A percentile compares a stretch with the other conserved stretches of the same genome.
These are phyloP conservation scores for Neocallimastix lanati DNA, from an alignment of 192 early-diverging fungal genomes.

Conservation along the genomic window DNA sequence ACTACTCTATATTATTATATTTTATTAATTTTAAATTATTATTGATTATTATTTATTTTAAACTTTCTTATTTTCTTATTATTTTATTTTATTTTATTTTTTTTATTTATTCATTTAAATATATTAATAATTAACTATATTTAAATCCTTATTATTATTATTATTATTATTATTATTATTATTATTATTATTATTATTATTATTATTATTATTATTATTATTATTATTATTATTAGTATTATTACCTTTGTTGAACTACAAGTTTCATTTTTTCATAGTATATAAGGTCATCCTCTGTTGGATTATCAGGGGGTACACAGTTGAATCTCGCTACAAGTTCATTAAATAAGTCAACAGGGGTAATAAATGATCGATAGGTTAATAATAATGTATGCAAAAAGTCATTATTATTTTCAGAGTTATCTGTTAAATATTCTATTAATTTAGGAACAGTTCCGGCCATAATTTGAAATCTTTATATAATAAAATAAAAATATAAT, in stretches of 20 bases:
- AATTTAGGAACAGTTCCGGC: conserved; percentile 26
- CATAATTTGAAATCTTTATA: conserved; percentile 26
- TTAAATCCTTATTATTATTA: too few species aligned
- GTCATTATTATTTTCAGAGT: conserved; percentile 17
- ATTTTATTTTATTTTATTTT: too few species aligned
- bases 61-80: too few species aligned
- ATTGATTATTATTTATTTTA: too few species aligned
- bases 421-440: conserved; percentile 22
- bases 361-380: conserved; percentile 30
- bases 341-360: conserved; percentile 25
- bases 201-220: too few species aligned
- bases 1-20: conserved; percentile 18
- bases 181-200: too few species aligned
- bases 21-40: too few species aligned
- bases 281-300: conserved; percentile 19
- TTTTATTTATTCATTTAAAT: too few species aligned
- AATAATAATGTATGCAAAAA: conserved; percentile 29
- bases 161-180: too few species aligned
- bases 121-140: too few species aligned
- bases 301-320: conserved; percentile 13
- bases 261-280: conserved; percentile 22
- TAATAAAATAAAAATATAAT: too few species aligned
- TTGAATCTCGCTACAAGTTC: conserved; percentile 25
- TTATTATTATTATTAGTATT: too few species aligned
- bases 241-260: conserved; percentile 25